A percentile compares a stretch with the other conserved stretches of the same genome.
Conservation (phyloP, 805 yeast species). For the Sungouiozyma ichnusensis region DNA sequence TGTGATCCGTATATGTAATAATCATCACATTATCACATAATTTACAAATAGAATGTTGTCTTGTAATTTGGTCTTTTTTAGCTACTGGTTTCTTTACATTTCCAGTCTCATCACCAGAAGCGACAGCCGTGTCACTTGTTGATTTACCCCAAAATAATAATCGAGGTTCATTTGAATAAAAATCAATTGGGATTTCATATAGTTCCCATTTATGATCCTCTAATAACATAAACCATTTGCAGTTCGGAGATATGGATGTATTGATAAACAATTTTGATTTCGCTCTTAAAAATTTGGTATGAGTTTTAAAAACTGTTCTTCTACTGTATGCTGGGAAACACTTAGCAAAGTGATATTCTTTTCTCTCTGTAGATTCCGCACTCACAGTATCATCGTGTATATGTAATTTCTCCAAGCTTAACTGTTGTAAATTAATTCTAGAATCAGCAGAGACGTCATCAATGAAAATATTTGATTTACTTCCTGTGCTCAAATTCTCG, state of each 20-base stretch:
- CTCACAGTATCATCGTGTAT: no score
- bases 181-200: constrained; percentile 36
- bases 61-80: constrained; percentile 7
- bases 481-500: background rate
- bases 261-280: constrained; percentile 41
- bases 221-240: constrained; percentile 54
- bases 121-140: constrained; percentile 56
- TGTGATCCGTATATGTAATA: constrained; percentile 62
- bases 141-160: constrained; percentile 58
- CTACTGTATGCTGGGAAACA: constrained; percentile 78
- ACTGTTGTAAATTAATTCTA: no score
- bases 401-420: no score
- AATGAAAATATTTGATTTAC: background rate
- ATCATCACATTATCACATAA: constrained; percentile 49
- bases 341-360: constrained; percentile 60
- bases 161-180: constrained; percentile 32
- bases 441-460: background rate
- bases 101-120: constrained; percentile 32
- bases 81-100: constrained; percentile 5
- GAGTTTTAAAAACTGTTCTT: constrained; percentile 43
- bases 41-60: constrained; percentile 43
- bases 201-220: constrained; percentile 68
- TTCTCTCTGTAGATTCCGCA: constrained; percentile 27
- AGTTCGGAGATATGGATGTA: constrained; percentile 53
- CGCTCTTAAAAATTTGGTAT: constrained; percentile 38